A percentile compares a stretch with the other conserved stretches of the same genome.
Evolutionary conservation across 1,284 basidiomycete genomes (phyloP).

Genomic region (Cerrena zonata): DNA sequence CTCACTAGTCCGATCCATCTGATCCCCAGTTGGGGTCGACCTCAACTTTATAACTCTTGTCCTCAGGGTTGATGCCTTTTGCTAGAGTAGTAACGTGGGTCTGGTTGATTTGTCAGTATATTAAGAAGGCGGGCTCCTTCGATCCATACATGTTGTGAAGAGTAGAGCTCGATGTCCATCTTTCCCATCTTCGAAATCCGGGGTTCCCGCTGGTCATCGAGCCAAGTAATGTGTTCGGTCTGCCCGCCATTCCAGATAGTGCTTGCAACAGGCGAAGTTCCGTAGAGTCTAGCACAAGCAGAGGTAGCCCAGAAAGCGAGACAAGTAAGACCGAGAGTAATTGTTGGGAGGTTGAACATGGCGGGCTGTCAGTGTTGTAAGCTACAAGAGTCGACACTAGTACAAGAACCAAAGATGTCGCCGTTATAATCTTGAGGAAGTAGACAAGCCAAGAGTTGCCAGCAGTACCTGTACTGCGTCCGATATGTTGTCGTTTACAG

Average conservation of each 20-base stretch:
- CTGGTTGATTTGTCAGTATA: constrained; percentile 17
- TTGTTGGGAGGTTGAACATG: too few species aligned
- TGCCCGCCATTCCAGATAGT: constrained; percentile 40
- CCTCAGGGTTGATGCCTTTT: constrained; percentile 28
- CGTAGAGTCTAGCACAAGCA: constrained; percentile 30
- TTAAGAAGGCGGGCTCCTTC: neutral
- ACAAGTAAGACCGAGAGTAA: too few species aligned
- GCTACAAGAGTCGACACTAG: too few species aligned
- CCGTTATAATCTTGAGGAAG: too few species aligned
- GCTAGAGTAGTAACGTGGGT: constrained; percentile 30
- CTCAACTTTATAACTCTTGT: constrained; percentile 20
- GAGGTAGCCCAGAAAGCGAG: neutral
- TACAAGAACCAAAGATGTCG: too few species aligned
- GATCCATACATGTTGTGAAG: constrained; percentile 34
- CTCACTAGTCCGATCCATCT: constrained; percentile 30
- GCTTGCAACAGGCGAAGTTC: constrained; percentile 41
- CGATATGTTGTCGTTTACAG: too few species aligned
- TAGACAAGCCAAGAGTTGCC: too few species aligned
- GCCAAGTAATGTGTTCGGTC: constrained; percentile 39
- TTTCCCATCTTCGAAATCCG: constrained; percentile 33
- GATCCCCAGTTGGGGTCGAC: constrained; percentile 25
- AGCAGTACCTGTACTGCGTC: too few species aligned
- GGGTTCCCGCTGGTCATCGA: constrained; percentile 39
- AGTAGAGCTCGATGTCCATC: constrained; percentile 39
- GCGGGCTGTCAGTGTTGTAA: too few species aligned